A percentile compares a stretch with the other conserved stretches of the same genome.
Evolutionary conservation across 176 grass and related monocot genomes (phyloP).

Genomic region (Avena insularis): DNA sequence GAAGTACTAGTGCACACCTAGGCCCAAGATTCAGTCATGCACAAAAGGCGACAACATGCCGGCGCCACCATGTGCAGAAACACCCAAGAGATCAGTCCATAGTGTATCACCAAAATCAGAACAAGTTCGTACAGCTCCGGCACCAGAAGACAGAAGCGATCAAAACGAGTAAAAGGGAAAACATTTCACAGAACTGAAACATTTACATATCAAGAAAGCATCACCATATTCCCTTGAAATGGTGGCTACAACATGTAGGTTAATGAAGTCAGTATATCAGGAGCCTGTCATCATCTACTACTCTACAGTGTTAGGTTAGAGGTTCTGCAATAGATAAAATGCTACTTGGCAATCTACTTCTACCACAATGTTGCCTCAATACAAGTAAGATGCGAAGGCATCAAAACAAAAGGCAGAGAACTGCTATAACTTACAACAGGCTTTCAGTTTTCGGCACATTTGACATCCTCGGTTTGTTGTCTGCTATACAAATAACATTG

Average conservation of each 20-base stretch:
- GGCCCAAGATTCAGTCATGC: constrained; percentile 19
- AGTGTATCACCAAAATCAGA: neutral
- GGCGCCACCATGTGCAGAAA: constrained; percentile 34
- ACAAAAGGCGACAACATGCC: neutral
- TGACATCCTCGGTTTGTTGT: constrained; percentile 13
- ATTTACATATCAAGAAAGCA: constrained; percentile 12
- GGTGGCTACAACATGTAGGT: constrained; percentile 29
- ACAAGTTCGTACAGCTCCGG: neutral
- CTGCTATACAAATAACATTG: constrained; percentile 46
- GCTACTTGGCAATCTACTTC: neutral
- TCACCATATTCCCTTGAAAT: neutral
- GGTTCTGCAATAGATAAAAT: constrained; percentile 24
- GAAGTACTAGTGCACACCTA: neutral
- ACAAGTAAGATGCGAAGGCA: constrained; percentile 12
- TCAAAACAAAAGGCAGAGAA: constrained; percentile 25
- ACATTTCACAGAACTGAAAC: neutral
- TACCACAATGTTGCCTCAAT: constrained; percentile 25
- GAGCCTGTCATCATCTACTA: constrained; percentile 41
- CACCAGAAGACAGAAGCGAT: neutral
- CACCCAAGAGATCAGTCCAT: neutral
- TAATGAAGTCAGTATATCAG: constrained; percentile 31
- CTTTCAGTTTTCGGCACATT: constrained; percentile 19
- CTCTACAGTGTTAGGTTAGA: constrained; percentile 44
- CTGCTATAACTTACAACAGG: constrained; percentile 46
- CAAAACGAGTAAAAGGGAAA: neutral